A percentile compares a stretch with the other conserved stretches of the same genome.
Conservation (phyloP, 306 rosid species). For the Sechiopsis laciniata region DNA sequence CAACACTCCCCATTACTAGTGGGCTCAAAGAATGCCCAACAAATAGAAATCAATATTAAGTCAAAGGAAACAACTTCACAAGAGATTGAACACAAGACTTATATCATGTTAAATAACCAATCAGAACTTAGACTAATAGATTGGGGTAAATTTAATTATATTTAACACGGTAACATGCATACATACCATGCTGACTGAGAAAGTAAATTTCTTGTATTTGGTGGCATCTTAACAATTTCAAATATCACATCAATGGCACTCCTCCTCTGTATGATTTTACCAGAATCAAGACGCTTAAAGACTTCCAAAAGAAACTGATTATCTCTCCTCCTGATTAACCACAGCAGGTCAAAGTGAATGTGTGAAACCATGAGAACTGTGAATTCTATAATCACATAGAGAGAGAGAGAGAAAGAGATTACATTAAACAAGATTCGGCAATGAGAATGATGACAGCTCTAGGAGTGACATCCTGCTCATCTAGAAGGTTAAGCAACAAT, state of each 20-base stretch:
- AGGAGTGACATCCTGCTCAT: slow-evolving; percentile 72
- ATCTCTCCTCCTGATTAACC: slow-evolving; percentile 58
- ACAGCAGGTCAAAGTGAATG: slow-evolving; percentile 25
- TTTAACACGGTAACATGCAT: slow-evolving; percentile 3
- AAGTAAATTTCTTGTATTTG: slow-evolving; percentile 35
- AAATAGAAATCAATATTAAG: no score
- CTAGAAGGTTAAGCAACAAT: slow-evolving; percentile 61
- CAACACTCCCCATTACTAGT: no score
- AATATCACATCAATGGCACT: slow-evolving; percentile 79
- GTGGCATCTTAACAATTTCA: slow-evolving; percentile 47
- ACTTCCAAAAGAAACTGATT: slow-evolving; percentile 57
- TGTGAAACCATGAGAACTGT: slow-evolving; percentile 14
- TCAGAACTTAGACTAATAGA: no score
- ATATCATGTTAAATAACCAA: no score
- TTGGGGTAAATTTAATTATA: no score
- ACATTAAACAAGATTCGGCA: slow-evolving; percentile 81
- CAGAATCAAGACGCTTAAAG: slow-evolving; percentile 57
- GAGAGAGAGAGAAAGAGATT: slow-evolving; percentile 27
- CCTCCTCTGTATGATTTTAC: slow-evolving; percentile 57
- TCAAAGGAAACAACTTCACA: no score
- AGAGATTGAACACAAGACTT: no score
- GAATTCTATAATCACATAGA: slow-evolving; percentile 18
- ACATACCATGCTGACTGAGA: slow-evolving; percentile 55
- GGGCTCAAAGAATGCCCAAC: no score
- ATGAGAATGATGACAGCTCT: slow-evolving; percentile 77